These are phyloP conservation scores for Cyanidioschyzon merolae DNA, from an alignment of 23 red algal species.

Conservation along the genomic window DNA sequence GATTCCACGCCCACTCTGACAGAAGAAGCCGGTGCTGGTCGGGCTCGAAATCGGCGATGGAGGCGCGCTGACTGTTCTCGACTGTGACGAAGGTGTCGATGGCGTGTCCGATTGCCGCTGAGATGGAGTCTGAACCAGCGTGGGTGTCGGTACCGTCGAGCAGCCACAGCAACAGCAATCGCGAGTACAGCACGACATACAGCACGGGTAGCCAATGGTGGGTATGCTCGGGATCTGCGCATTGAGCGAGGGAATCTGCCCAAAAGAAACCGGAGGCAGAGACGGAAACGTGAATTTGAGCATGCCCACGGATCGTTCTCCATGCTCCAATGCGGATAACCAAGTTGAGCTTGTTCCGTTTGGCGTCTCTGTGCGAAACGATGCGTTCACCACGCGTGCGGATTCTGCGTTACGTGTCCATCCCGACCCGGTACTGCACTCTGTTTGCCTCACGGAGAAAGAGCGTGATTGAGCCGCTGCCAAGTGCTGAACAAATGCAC, in stretches of 20 bases:
- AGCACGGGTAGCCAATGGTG: not conserved
- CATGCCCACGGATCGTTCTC: not conserved
- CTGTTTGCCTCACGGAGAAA: no score
- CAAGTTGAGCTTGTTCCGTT: not conserved
- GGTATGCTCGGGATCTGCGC: constrained; percentile 5
- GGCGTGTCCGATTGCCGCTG: not conserved
- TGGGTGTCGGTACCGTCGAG: not conserved
- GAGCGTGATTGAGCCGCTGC: no score
- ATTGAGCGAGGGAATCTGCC: not conserved
- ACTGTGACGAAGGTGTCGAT: not conserved
- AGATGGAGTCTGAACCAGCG: not conserved
- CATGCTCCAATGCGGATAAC: not conserved
- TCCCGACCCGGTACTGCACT: no score
- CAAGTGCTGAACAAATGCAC: no score
- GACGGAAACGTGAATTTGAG: not conserved
- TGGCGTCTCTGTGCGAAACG: no score
- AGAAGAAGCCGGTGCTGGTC: not conserved
- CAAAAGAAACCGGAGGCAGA: not conserved
- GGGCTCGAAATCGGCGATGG: not conserved
- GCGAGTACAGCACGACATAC: not conserved
- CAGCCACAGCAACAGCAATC: not conserved
- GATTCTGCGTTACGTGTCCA: no score
- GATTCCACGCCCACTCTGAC: not conserved
- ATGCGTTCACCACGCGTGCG: no score
- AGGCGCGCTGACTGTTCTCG: not conserved